Percentiles rank a stretch among this genome's conserved stretches.
These are phyloP conservation scores for Metschnikowia cubensis DNA, from an alignment of 805 yeast species.

Conservation along the genomic window DNA sequence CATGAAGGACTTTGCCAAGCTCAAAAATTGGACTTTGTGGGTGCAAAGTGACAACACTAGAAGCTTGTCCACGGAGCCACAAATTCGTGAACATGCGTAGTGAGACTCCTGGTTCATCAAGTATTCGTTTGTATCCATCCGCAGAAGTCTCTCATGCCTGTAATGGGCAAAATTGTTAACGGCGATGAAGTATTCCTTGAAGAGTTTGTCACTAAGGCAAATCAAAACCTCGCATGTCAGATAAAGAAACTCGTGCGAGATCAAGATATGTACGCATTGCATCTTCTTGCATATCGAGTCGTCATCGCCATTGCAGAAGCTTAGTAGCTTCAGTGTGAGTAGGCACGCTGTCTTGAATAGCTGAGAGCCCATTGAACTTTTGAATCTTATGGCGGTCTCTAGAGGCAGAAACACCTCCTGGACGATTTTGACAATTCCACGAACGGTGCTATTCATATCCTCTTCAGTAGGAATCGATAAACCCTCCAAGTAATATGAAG, in stretches of 20 bases:
- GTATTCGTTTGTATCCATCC: conserved; percentile 14
- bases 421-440: conserved; percentile 17
- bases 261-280: conserved; percentile 15
- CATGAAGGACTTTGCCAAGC: conserved; percentile 40
- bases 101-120: conserved; percentile 9
- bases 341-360: conserved; percentile 35
- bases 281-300: conserved; percentile 9
- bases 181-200: conserved; percentile 34
- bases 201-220: conserved; percentile 32
- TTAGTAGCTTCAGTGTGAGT: conserved; percentile 30
- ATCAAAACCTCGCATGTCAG: conserved; percentile 34
- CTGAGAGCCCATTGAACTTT: conserved; percentile 3
- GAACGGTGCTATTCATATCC: conserved; percentile 3
- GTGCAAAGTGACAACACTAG: conserved; percentile 50
- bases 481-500: background rate
- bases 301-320: conserved; percentile 5
- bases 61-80: conserved; percentile 47
- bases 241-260: conserved; percentile 30
- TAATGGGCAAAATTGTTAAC: conserved; percentile 31
- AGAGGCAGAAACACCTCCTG: conserved; percentile 27
- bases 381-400: conserved; percentile 22
- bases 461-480: background rate
- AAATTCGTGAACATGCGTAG: conserved; percentile 21
- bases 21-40: conserved; percentile 47
- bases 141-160: conserved; percentile 19